Evolutionary conservation across 2,329 filamentous ascomycete genomes (phyloP).

Genomic region (Epichloe sylvatica): DNA sequence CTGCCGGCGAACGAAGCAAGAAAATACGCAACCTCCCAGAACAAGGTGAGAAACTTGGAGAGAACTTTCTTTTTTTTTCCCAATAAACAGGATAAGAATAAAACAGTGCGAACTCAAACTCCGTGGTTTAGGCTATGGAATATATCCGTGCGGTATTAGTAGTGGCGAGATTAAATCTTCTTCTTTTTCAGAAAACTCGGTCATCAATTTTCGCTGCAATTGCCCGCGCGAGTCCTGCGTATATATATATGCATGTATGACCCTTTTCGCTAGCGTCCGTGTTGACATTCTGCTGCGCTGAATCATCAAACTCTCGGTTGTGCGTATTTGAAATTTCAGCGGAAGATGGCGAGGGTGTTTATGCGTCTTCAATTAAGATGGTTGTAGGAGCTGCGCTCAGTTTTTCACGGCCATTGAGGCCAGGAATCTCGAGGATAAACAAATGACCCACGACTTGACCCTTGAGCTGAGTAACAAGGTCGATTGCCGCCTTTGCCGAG

Average conservation of each 20-base stretch:
- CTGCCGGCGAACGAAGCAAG: not conserved
- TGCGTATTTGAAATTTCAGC: not conserved
- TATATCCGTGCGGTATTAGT: not conserved
- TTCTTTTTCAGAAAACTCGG: not conserved
- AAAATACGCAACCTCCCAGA: not conserved
- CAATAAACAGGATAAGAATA: not conserved
- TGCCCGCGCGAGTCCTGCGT: not conserved
- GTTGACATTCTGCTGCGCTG: too few relatives aligned
- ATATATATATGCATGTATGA: not conserved
- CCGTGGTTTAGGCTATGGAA: not conserved
- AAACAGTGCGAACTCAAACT: not conserved
- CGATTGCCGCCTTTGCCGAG: constrained; percentile 74
- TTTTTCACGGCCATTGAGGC: constrained; percentile 83
- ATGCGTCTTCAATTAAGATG: constrained; percentile 57
- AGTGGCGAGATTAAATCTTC: not conserved
- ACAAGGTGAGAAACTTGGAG: not conserved
- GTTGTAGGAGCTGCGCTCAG: constrained; percentile 64
- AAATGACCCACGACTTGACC: constrained; percentile 78
- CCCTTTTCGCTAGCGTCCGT: not conserved
- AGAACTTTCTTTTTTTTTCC: constrained; percentile 2
- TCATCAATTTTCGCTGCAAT: not conserved
- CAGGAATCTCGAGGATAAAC: constrained; percentile 91
- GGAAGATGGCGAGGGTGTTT: constrained; percentile 7
- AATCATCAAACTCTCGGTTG: not conserved
- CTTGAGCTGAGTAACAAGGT: constrained; percentile 74